Evolutionary conservation across 257 asterid genomes (phyloP).

Genomic region (Przewalskia tangutica): DNA sequence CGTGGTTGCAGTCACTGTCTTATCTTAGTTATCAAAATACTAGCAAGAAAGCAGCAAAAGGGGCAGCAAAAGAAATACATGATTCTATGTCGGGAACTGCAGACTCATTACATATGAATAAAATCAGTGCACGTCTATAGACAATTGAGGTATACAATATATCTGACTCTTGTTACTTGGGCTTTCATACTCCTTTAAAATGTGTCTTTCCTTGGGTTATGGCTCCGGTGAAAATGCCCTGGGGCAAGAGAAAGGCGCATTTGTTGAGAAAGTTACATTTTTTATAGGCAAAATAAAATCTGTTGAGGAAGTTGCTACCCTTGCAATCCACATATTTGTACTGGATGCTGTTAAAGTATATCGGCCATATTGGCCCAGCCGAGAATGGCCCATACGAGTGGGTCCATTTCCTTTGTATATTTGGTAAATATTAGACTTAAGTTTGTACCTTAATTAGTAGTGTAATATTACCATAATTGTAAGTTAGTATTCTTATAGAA

Average conservation of each 20-base stretch:
- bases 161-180: background rate
- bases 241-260: background rate
- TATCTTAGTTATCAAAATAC: constrained; percentile 51
- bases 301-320: background rate
- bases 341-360: too few relatives aligned
- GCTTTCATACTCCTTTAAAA: background rate
- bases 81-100: constrained; percentile 1
- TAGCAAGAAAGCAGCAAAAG: constrained; percentile 5
- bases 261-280: background rate
- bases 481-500: too few relatives aligned
- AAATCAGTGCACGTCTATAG: constrained; percentile 15
- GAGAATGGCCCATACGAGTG: too few relatives aligned
- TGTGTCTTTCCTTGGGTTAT: background rate
- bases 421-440: too few relatives aligned
- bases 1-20: constrained; percentile 78
- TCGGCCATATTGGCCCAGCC: too few relatives aligned
- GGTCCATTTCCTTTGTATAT: too few relatives aligned
- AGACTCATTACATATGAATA: constrained; percentile 6
- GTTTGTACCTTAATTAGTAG: too few relatives aligned
- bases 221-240: background rate
- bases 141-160: background rate
- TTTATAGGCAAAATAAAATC: background rate
- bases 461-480: too few relatives aligned
- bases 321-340: background rate
- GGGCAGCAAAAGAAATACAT: background rate